Base-by-base conservation (phyloP, 495 filamentous ascomycete species). In the Sordaria brevicollis region DNA sequence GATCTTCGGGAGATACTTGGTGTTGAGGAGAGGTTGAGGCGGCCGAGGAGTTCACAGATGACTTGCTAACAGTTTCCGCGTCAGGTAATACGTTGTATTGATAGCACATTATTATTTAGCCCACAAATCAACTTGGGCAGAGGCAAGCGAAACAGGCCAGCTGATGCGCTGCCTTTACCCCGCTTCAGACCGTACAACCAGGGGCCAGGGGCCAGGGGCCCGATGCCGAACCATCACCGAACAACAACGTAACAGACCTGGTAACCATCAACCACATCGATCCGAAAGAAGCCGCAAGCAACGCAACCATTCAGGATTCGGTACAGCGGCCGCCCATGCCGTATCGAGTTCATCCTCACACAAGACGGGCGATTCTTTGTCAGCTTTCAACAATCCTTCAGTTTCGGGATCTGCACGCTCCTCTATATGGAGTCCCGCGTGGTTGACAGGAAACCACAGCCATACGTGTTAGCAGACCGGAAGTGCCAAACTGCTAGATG, bases 191-290 rank as follows among this genome's bases (percentile, higher is more conserved):
- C 49, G 25, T 62, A 31, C 8, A 17, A 31, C 13, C 25, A 57
- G 2, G 49, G 49, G n/a, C 6, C 25, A 57, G 2, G 49, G 49
- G n/a, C 6, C 13, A 5, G 36, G 62, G 31, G 35, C 34, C 21
- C 11, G 69, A 75, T 76, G 62, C 75, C 75, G 75, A 76, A 69
- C 71, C 71, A 76, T 66, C 75, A 43, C 75, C 75, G 75, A 76
- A 65, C 67, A 69, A 71, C 68, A 72, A 67, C 68, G 19, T 19
- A 21, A 33, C 43, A 57, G 65, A 31, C 67, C 35, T 41, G 37
- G 13, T 9, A 65, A 66, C 34, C 34, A 31, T 68, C 67, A 62
- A 31, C 36, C 21, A 15, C 21, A 36, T 21, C 17, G 13, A 29
- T 2, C 35, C 67, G 29, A 43, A 68, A 68, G 25, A 25, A 54